These are phyloP conservation scores for Heterobasidion occidentale DNA, from an alignment of 1,284 basidiomycete species.

Conservation along the genomic window DNA sequence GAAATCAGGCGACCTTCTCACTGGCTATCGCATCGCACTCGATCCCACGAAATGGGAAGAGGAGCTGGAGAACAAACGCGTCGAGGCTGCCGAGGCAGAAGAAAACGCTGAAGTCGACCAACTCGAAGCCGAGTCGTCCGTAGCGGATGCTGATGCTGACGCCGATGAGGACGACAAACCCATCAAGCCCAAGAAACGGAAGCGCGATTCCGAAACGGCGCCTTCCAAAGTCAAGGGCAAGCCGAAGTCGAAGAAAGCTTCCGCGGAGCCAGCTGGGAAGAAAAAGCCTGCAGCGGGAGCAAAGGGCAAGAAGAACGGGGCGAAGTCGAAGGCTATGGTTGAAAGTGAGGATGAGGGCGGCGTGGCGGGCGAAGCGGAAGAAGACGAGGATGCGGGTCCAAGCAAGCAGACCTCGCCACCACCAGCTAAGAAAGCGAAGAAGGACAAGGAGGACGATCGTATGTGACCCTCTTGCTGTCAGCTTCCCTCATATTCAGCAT, in stretches of 20 bases:
- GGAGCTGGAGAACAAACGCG: slow-evolving; percentile 37
- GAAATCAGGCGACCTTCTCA: slow-evolving; percentile 67
- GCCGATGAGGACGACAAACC: slow-evolving; percentile 36
- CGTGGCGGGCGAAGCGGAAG: slow-evolving; percentile 24
- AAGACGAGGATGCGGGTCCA: slow-evolving; percentile 38
- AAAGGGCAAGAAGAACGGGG: slow-evolving; percentile 50
- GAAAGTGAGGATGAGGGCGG: slow-evolving; percentile 68
- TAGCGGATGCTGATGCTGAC: slow-evolving; percentile 48
- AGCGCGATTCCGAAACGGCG: slow-evolving; percentile 37
- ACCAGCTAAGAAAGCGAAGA: slow-evolving; percentile 59
- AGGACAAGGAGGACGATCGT: slow-evolving; percentile 54
- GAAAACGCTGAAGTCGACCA: slow-evolving; percentile 65
- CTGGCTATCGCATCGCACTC: slow-evolving; percentile 78
- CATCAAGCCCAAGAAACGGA: slow-evolving; percentile 34
- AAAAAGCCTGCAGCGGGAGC: slow-evolving; percentile 30
- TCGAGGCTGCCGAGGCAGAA: slow-evolving; percentile 44
- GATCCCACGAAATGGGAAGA: slow-evolving; percentile 77
- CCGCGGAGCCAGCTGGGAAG: slow-evolving; percentile 31
- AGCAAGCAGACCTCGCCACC: slow-evolving; percentile 51
- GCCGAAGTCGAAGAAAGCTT: slow-evolving; percentile 56
- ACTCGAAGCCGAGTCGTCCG: slow-evolving; percentile 38
- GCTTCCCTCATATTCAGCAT: slow-evolving; percentile 3
- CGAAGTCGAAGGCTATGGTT: slow-evolving; percentile 56
- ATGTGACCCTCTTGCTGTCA: slow-evolving; percentile 14
- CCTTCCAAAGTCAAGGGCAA: slow-evolving; percentile 29